Percentiles rank a stretch among this genome's conserved stretches.
These are phyloP conservation scores for Globisporangium apiculatum DNA, from an alignment of 352 stramenopile genomes.

Conservation along the genomic window DNA sequence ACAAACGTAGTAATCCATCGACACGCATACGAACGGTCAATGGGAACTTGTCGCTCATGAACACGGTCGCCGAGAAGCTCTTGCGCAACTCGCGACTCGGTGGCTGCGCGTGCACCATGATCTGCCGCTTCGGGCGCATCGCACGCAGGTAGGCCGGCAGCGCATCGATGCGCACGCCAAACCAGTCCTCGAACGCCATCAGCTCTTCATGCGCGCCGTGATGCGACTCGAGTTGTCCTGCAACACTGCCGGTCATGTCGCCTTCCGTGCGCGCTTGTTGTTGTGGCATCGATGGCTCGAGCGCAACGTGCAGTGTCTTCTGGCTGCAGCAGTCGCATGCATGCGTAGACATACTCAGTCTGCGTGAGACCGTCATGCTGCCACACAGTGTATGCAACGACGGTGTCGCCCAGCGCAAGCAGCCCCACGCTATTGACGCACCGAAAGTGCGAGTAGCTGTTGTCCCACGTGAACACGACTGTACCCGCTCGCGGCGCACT, in stretches of 20 bases:
- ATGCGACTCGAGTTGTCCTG: slow-evolving; percentile 16
- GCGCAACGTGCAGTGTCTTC: slow-evolving; percentile 33
- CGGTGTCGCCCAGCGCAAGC: too few relatives aligned
- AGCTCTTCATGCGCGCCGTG: slow-evolving; percentile 33
- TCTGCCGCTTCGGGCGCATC: slow-evolving; percentile 31
- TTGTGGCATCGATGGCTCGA: slow-evolving; percentile 10
- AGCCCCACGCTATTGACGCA: slow-evolving; percentile 10
- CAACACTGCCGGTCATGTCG: not conserved
- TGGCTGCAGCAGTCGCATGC: slow-evolving; percentile 9
- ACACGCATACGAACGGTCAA: slow-evolving; percentile 29
- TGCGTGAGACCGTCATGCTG: too few relatives aligned
- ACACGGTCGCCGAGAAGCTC: slow-evolving; percentile 45
- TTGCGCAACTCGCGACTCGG: slow-evolving; percentile 42
- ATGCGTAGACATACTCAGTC: not conserved
- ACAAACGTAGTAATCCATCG: not conserved
- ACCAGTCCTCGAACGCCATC: slow-evolving; percentile 56
- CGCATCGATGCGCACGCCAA: slow-evolving; percentile 34
- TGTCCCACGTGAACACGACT: slow-evolving; percentile 56
- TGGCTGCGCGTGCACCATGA: slow-evolving; percentile 47
- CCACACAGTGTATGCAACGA: too few relatives aligned
- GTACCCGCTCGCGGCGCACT: slow-evolving; percentile 24
- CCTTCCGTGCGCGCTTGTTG: slow-evolving; percentile 1
- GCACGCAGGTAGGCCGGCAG: slow-evolving; percentile 23
- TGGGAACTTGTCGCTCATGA: slow-evolving; percentile 52
- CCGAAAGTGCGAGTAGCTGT: slow-evolving; percentile 49